A percentile compares a stretch with the other conserved stretches of the same genome.
These are phyloP conservation scores for Hirsutella minnesotensis DNA, from an alignment of 2,329 filamentous ascomycete genomes.

Conservation along the genomic window DNA sequence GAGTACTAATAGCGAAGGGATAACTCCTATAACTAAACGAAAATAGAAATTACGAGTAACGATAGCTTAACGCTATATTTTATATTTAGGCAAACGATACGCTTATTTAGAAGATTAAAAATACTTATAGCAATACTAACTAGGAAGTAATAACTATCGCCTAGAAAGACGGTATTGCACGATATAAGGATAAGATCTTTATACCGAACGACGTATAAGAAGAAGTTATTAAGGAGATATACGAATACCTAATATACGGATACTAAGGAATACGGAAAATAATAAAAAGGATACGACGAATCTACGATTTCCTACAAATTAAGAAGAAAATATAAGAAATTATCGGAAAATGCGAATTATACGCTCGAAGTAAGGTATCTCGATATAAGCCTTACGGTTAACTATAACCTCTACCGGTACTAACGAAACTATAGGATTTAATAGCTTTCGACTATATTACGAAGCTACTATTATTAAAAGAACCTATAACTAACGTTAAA, in stretches of 20 bases:
- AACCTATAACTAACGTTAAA: neutral
- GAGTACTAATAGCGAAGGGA: neutral
- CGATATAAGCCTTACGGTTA: neutral
- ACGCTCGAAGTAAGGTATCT: neutral
- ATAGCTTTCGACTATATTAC: neutral
- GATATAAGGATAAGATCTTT: neutral
- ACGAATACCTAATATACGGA: neutral
- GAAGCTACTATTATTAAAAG: neutral
- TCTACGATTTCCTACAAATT: neutral
- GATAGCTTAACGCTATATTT: neutral
- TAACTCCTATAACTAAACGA: neutral
- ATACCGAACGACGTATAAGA: neutral
- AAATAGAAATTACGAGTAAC: neutral
- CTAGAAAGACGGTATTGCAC: neutral
- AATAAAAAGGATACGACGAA: neutral
- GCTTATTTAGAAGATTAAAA: neutral
- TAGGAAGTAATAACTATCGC: neutral
- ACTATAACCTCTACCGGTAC: neutral
- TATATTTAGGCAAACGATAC: neutral
- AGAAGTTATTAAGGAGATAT: neutral
- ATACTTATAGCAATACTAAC: neutral
- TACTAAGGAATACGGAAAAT: neutral
- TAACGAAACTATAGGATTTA: neutral
- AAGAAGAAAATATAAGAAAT: constrained; percentile 1
- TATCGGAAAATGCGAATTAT: neutral